Conservation (phyloP, 495 filamentous ascomycete species). For the Aspergillus conjunctus region DNA sequence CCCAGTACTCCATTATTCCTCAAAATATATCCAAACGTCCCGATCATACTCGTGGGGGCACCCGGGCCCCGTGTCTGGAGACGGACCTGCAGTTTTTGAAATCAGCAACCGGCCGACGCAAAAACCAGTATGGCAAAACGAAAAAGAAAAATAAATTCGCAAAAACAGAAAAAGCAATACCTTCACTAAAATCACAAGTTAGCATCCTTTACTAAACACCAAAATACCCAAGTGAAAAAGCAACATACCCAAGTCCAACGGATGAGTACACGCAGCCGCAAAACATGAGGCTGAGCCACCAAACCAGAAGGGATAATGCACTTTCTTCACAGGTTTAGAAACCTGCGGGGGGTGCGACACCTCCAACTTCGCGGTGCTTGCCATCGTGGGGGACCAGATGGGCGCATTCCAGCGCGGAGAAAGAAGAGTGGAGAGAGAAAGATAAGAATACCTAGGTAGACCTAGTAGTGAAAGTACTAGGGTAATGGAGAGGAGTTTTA, state of each 20-base stretch:
- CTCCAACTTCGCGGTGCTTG: slow-evolving; percentile 42
- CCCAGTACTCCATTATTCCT: slow-evolving; percentile 67
- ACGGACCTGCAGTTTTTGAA: slow-evolving; percentile 62
- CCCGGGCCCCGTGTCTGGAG: slow-evolving; percentile 77
- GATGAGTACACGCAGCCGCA: slow-evolving; percentile 88
- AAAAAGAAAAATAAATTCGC: slow-evolving; percentile 1
- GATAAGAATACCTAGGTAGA: slow-evolving; percentile 2
- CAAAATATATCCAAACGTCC: slow-evolving; percentile 77
- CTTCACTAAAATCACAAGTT: slow-evolving; percentile 47
- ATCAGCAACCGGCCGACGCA: slow-evolving; percentile 21
- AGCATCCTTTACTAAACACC: background rate
- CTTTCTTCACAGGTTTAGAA: slow-evolving; percentile 39
- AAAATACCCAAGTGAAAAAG: background rate
- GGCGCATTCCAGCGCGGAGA: slow-evolving; percentile 28
- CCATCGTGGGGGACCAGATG: slow-evolving; percentile 37
- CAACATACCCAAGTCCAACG: slow-evolving; percentile 67
- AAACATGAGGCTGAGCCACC: slow-evolving; percentile 89
- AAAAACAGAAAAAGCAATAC: slow-evolving; percentile 33
- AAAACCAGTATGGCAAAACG: background rate
- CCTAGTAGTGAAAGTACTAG: background rate
- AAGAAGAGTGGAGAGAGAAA: slow-evolving; percentile 14
- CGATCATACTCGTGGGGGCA: slow-evolving; percentile 72
- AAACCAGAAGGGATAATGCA: slow-evolving; percentile 90
- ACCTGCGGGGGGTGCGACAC: slow-evolving; percentile 34
- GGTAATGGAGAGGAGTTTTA: slow-evolving; percentile 11